Conservation (phyloP, 352 stramenopile species). For the Phytophthora uliginosa region DNA sequence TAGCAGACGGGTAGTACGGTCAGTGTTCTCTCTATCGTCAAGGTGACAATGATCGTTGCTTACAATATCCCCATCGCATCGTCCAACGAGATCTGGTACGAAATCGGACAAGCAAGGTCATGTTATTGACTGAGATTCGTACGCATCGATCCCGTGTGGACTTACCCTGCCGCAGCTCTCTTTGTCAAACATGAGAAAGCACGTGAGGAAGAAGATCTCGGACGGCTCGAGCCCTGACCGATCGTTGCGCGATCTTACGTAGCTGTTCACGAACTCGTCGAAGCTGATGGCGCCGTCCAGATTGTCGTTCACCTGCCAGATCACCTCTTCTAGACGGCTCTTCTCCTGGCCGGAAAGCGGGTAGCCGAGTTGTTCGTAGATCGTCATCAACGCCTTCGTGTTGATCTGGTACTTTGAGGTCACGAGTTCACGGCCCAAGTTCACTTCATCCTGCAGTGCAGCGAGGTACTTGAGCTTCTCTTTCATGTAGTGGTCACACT, state of each 20-base stretch:
- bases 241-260: slow-evolving; percentile 71
- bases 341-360: slow-evolving; percentile 41
- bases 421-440: slow-evolving; percentile 64
- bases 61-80: slow-evolving; percentile 86
- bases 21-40: not conserved
- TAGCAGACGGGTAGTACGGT: not conserved
- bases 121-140: not conserved
- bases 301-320: slow-evolving; percentile 88
- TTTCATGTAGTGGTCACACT: slow-evolving; percentile 48
- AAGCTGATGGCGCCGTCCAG: slow-evolving; percentile 78
- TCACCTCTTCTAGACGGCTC: slow-evolving; percentile 68
- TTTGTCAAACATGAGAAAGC: slow-evolving; percentile 89
- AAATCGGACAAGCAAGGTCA: not conserved
- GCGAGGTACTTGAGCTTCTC: slow-evolving; percentile 57
- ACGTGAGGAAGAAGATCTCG: slow-evolving; percentile 87
- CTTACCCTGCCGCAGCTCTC: slow-evolving; percentile 69
- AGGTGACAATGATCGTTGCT: slow-evolving; percentile 7
- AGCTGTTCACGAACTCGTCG: slow-evolving; percentile 83
- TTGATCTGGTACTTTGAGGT: slow-evolving; percentile 64
- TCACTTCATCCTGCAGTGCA: slow-evolving; percentile 69
- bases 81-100: slow-evolving; percentile 70
- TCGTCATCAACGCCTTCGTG: slow-evolving; percentile 48
- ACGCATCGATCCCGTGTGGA: not conserved
- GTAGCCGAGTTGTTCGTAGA: slow-evolving; percentile 73
- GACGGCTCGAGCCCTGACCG: slow-evolving; percentile 73